Evolutionary conservation across 202 grass and related monocot genomes (phyloP), one percentile per base, ranked within the genome.

Genomic region (Schoenoplectus triqueter): DNA sequence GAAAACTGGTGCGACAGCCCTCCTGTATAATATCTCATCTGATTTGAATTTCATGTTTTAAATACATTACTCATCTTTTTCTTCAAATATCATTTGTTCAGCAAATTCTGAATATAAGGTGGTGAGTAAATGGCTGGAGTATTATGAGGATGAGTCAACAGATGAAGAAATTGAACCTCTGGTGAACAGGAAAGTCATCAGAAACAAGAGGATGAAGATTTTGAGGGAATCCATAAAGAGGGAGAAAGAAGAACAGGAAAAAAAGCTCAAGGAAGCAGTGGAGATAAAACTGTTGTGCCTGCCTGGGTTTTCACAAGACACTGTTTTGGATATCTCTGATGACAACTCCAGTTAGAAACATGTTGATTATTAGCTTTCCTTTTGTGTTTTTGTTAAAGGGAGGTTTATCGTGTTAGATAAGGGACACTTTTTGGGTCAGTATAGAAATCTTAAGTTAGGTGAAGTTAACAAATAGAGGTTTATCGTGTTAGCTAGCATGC

Each of bases 61-160:
- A 76, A 7, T 31, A 39, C 22, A 13, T 39, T 56, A 54, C 20
- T 15, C 10, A 56, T 76, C 73, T 56, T 51, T 83, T 19, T 55
- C 13, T 0, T 69, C 18, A 13, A 31, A 14, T 69, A 1, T 50
- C 14, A 18, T 83, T 83, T 54, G 2, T 48, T 68, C 45, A 54
- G 39, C 56, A 62, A 40, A 13, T 10, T 63, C 41, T 57, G 22
- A 78, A 66, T 62, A 64, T 59, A 85, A 74, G 46, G 84, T 85
- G 57, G 84, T 54, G n/a, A 85, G 84, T 41, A 67, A 85, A 67
- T 77, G 68, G 84, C 64, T 85, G 84, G 69, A 85, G 10, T 85
- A 85, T 51, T 85, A 85, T 8, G 84, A 85, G 73, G 73, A 78
- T 7, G 84, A n/a, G 48, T 60, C 55, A 51, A 85, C 73, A 69